phyloP scores from a whole-genome alignment of 2,329 filamentous ascomycete genomes.

The Alternaria brassicae region DNA sequence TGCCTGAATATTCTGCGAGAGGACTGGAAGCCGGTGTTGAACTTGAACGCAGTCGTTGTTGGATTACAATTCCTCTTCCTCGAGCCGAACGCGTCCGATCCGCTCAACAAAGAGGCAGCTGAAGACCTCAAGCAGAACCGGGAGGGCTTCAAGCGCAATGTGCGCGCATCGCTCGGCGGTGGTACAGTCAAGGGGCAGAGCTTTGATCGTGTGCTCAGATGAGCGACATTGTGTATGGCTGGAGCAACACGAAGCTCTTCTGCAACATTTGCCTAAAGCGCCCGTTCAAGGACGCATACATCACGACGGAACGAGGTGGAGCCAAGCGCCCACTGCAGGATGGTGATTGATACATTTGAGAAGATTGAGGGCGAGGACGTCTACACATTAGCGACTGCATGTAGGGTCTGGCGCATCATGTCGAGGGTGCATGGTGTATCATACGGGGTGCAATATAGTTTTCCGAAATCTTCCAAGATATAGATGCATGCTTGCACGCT shows the following conservation, averaged over 20 bases:
- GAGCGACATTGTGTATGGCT: slow-evolving; percentile 27
- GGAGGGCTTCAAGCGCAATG: slow-evolving; percentile 91
- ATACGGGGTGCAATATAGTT: slow-evolving; percentile 22
- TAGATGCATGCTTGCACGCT: slow-evolving; percentile 3
- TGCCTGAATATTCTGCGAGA: slow-evolving; percentile 96
- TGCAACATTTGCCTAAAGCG: background rate
- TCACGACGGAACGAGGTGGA: background rate
- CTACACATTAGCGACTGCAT: slow-evolving; percentile 35
- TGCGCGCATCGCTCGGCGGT: slow-evolving; percentile 82
- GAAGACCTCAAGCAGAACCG: slow-evolving; percentile 87
- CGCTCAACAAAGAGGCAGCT: slow-evolving; percentile 97
- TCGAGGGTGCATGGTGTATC: slow-evolving; percentile 39
- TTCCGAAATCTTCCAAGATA: slow-evolving; percentile 13
- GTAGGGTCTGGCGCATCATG: slow-evolving; percentile 27
- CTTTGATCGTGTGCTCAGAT: slow-evolving; percentile 83
- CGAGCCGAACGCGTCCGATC: slow-evolving; percentile 95
- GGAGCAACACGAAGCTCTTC: background rate
- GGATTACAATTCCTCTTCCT: slow-evolving; percentile 97
- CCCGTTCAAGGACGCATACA: background rate
- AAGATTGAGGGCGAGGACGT: background rate
- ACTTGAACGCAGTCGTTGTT: slow-evolving; percentile 94
- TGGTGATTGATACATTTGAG: background rate
- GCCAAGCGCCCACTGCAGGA: background rate
- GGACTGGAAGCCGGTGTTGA: slow-evolving; percentile 98
- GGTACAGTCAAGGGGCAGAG: slow-evolving; percentile 73